Evolutionary conservation across 202 grass and related monocot species (phyloP), one percentile per base, ranked within the genome.

Genomic region (Panicum hallii): DNA sequence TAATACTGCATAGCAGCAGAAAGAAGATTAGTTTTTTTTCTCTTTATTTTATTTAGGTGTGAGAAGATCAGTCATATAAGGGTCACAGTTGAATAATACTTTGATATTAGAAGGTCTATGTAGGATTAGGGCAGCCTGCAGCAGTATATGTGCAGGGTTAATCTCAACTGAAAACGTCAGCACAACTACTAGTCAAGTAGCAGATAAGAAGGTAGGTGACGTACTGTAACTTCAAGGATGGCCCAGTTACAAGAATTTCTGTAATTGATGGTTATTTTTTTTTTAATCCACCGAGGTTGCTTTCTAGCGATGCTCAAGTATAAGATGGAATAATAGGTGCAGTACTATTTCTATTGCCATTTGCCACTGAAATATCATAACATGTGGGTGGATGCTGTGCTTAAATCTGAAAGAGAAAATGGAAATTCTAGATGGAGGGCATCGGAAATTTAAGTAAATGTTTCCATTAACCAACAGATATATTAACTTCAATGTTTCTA

Each of bases 391-490:
- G 47, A 42, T 80, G 32, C 4, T 23, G 30, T 67, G 32, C 46
- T 75, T 56, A 36, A 74, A 38, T 40, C 8, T 79, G 30, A 79
- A 22, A 40, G 5, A 42, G 28, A 67, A 64, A 65, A 79, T 66
- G 30, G 12, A 80, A 23, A 67, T 80, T 80, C 48, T 67, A 53
- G 62, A 10, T 17, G 30, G 11, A 67, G 17, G 11, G 15, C 15
- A 67, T n/a, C 32, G 17, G 23, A 64, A 79, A 64, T 79, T 32
- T 69, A 69, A n/a, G 41, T 45, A 69, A 11, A 70, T 28, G 11
- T 70, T 70, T 28, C 70, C 26, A 72, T 19, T 72, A 72, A 52
- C 43, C 26, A 72, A 32, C 1, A 30, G 47, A 72, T 11, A 38
- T 38, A 38, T 26, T 26, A 28, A 49, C 44, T 28, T 49, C 6